These are phyloP conservation scores for Myxozyma neglecta DNA, from an alignment of 805 yeast genomes.

Conservation along the genomic window DNA sequence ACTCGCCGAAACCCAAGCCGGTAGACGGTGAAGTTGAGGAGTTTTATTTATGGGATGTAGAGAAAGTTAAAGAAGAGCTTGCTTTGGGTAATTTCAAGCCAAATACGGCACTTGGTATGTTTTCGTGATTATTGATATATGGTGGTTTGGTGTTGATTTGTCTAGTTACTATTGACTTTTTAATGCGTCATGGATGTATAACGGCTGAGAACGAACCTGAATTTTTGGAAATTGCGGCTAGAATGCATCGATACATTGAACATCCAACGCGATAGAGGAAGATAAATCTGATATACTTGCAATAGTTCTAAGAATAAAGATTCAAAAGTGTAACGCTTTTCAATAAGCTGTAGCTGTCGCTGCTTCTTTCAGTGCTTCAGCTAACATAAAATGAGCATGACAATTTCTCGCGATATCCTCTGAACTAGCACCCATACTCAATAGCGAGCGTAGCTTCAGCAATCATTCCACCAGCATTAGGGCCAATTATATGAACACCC, in stretches of 20 bases:
- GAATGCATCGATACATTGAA: conserved; percentile 69
- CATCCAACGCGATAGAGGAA: conserved; percentile 53
- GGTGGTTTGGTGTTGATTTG: not conserved
- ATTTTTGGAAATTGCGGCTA: conserved; percentile 57
- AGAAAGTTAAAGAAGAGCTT: conserved; percentile 54
- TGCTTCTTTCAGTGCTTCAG: conserved; percentile 98
- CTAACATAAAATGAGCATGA: conserved; percentile 97
- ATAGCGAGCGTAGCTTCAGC: conserved; percentile 97
- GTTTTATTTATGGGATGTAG: conserved; percentile 62
- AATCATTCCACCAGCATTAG: conserved; percentile 99
- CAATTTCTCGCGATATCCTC: conserved; percentile 97
- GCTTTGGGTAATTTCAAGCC: conserved; percentile 74
- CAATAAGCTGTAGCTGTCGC: conserved; percentile 74
- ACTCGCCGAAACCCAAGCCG: conserved; percentile 52
- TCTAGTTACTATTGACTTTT: conserved; percentile 70
- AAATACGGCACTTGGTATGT: conserved; percentile 63
- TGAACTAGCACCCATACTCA: conserved; percentile 98
- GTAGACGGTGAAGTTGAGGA: conserved; percentile 75
- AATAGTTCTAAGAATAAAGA: not conserved
- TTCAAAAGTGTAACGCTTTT: not conserved
- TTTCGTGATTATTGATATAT: not conserved
- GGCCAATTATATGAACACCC: conserved; percentile 96
- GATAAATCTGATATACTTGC: not conserved
- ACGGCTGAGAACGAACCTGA: conserved; percentile 66
- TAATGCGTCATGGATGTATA: conserved; percentile 79